These are phyloP conservation scores for Delonix regia DNA, from an alignment of 306 rosid species.

Conservation along the genomic window DNA sequence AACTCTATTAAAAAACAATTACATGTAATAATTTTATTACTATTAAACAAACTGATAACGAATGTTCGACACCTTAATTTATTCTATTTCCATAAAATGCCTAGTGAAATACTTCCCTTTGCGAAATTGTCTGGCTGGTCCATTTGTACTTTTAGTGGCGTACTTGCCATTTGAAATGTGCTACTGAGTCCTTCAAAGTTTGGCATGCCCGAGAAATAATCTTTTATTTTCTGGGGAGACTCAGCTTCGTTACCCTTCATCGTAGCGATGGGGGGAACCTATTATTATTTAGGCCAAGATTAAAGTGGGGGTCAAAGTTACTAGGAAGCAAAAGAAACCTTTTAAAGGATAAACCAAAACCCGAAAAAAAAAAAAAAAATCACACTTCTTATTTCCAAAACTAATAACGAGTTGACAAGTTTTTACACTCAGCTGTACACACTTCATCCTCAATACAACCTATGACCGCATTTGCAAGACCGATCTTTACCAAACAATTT, in stretches of 20 bases:
- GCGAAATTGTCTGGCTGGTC: not conserved
- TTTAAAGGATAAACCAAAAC: not conserved
- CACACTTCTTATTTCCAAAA: conserved; percentile 61
- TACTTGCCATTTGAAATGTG: conserved; percentile 1
- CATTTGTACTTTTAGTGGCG: not conserved
- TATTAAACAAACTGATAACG: too few species aligned
- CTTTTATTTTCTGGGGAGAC: not conserved
- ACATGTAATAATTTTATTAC: too few species aligned
- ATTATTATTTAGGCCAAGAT: not conserved
- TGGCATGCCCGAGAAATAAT: not conserved
- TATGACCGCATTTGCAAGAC: conserved; percentile 72
- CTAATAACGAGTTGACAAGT: conserved; percentile 45
- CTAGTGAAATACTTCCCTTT: too few species aligned
- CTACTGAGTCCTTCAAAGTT: not conserved
- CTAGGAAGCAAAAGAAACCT: not conserved
- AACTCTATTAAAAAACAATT: too few species aligned
- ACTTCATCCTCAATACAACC: conserved; percentile 72
- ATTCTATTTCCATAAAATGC: too few species aligned
- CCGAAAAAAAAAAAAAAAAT: conserved; percentile 41
- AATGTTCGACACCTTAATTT: too few species aligned
- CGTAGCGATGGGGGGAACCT: not conserved
- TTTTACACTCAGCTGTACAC: conserved; percentile 85
- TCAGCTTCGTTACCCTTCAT: not conserved
- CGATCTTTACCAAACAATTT: conserved; percentile 54
- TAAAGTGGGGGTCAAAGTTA: not conserved